Evolutionary conservation across 2,329 filamentous ascomycete species (phyloP).

Genomic region (Knufia petricola): DNA sequence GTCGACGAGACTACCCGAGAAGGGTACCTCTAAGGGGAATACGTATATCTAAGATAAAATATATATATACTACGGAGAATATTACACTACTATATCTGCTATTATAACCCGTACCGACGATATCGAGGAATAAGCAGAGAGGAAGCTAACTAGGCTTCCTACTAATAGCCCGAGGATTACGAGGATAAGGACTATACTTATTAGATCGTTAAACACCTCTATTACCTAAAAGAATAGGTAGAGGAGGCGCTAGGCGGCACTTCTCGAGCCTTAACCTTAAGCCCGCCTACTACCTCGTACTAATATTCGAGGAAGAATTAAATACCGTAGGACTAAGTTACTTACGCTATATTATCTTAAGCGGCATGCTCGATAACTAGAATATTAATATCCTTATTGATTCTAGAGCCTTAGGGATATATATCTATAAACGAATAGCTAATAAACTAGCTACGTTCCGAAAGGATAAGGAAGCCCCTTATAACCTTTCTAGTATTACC

Average conservation of each 20-base stretch:
- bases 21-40: too few species aligned
- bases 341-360: neutral
- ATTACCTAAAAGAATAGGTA: neutral
- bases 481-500: neutral
- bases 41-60: too few species aligned
- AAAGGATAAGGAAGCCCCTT: neutral
- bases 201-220: neutral
- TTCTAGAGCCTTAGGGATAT: neutral
- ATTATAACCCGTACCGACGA: too few species aligned
- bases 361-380: neutral
- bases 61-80: too few species aligned
- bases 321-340: neutral
- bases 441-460: neutral
- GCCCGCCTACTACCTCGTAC: neutral
- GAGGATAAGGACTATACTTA: too few species aligned
- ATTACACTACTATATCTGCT: too few species aligned
- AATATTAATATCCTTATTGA: neutral
- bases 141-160: too few species aligned
- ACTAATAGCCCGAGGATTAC: neutral
- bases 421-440: neutral
- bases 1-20: too few species aligned
- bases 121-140: too few species aligned
- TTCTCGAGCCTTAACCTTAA: neutral
- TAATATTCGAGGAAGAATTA: too few species aligned
- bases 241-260: neutral